Conservation (phyloP, 441 rosid genomes). For the Corymbia citriodora region DNA sequence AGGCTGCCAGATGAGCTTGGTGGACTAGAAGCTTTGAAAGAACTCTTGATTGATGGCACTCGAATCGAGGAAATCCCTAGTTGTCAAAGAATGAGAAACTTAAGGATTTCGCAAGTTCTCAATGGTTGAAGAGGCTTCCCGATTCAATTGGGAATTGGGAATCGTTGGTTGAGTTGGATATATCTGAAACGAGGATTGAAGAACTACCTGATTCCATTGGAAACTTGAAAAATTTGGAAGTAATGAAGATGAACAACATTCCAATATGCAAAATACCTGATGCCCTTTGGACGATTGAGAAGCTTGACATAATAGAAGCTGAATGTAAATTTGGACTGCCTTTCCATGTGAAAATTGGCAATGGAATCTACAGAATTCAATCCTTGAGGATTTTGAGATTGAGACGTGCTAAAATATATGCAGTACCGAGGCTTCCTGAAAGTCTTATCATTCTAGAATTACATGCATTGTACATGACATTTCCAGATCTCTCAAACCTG, state of each 20-base stretch:
- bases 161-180: rapidly evolving
- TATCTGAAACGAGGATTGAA: rapidly evolving
- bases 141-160: background rate
- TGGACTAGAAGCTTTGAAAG: too few relatives aligned
- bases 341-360: background rate
- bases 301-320: rapidly evolving
- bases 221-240: background rate
- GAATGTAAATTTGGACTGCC: too few relatives aligned
- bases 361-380: rapidly evolving
- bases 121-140: background rate
- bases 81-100: too few relatives aligned
- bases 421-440: background rate
- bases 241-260: background rate
- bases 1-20: background rate
- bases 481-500: background rate
- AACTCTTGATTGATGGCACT: too few relatives aligned
- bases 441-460: rapidly evolving
- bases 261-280: rapidly evolving
- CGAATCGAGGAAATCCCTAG: too few relatives aligned
- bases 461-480: rapidly evolving
- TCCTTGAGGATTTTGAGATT: background rate
- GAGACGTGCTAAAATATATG: rapidly evolving
- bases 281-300: rapidly evolving
- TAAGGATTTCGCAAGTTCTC: rapidly evolving
- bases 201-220: background rate